Conservation (phyloP, 371 early-diverging fungal genomes). For the Rhizopus sp. region DNA sequence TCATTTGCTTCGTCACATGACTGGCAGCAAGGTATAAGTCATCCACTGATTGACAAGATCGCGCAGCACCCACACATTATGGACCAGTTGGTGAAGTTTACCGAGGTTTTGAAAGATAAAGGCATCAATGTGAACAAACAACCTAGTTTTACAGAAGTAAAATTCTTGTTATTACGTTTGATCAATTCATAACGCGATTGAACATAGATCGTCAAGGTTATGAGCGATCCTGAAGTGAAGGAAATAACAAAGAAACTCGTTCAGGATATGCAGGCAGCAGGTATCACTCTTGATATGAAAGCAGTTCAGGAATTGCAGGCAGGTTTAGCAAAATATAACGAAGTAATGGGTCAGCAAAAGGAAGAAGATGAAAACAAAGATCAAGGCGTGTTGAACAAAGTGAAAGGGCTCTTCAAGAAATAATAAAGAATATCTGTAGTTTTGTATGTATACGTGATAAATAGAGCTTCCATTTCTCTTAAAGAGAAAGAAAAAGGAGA, state of each 20-base stretch:
- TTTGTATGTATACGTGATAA: neutral
- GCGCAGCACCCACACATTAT: slow-evolving; percentile 39
- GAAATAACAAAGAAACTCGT: slow-evolving; percentile 27
- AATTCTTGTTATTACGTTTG: neutral
- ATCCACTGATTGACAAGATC: slow-evolving; percentile 41
- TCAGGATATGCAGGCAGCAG: slow-evolving; percentile 42
- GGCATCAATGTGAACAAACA: slow-evolving; percentile 32
- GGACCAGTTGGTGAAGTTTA: slow-evolving; percentile 39
- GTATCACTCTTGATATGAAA: slow-evolving; percentile 43
- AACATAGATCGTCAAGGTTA: slow-evolving; percentile 37
- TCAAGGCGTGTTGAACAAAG: slow-evolving; percentile 27
- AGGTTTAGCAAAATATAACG: slow-evolving; percentile 8
- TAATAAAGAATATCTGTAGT: slow-evolving; percentile 3
- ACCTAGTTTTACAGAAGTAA: slow-evolving; percentile 39
- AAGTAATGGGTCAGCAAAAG: slow-evolving; percentile 3
- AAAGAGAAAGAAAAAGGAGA: no score
- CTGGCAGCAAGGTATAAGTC: slow-evolving; percentile 19
- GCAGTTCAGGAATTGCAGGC: slow-evolving; percentile 42
- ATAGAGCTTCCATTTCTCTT: no score
- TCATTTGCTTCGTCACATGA: slow-evolving; percentile 21
- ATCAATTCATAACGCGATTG: no score
- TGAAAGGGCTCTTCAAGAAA: slow-evolving; percentile 46
- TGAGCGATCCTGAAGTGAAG: slow-evolving; percentile 44
- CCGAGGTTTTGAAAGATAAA: slow-evolving; percentile 34
- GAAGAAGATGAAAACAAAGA: slow-evolving; percentile 21